These are phyloP conservation scores for Lactifluus echinatus DNA, from an alignment of 768 basidiomycete genomes.

Conservation along the genomic window DNA sequence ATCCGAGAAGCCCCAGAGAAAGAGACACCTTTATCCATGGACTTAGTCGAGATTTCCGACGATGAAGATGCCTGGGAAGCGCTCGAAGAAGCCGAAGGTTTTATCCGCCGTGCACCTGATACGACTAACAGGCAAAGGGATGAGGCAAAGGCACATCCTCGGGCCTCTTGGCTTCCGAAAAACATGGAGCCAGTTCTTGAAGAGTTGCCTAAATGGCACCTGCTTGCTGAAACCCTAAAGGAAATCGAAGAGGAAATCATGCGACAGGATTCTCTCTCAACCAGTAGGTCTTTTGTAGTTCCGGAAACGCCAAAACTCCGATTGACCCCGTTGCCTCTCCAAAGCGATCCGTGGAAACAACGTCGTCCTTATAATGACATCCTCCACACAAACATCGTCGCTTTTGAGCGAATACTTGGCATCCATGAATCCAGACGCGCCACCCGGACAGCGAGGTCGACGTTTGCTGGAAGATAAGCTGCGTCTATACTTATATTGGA, in stretches of 20 bases:
- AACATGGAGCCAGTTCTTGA: constrained; percentile 83
- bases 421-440: constrained; percentile 46
- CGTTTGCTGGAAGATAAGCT: constrained; percentile 76
- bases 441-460: constrained; percentile 55
- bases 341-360: constrained; percentile 49
- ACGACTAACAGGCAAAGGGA: constrained; percentile 13
- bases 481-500: constrained; percentile 73
- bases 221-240: constrained; percentile 74
- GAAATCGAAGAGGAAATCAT: constrained; percentile 87
- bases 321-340: neutral
- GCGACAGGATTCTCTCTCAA: constrained; percentile 39
- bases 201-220: constrained; percentile 90
- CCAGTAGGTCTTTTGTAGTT: constrained; percentile 18
- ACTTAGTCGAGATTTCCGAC: constrained; percentile 38
- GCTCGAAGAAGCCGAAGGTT: constrained; percentile 53
- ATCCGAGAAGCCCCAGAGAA: constrained; percentile 25
- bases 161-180: constrained; percentile 59
- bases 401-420: constrained; percentile 76
- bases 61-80: constrained; percentile 70
- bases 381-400: constrained; percentile 64
- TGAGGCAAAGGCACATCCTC: constrained; percentile 21
- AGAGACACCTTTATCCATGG: constrained; percentile 22
- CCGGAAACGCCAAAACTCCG: neutral
- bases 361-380: constrained; percentile 80
- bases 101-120: constrained; percentile 1